Base-by-base conservation (phyloP, 495 filamentous ascomycete genomes). In the Aspergillus affinis region DNA sequence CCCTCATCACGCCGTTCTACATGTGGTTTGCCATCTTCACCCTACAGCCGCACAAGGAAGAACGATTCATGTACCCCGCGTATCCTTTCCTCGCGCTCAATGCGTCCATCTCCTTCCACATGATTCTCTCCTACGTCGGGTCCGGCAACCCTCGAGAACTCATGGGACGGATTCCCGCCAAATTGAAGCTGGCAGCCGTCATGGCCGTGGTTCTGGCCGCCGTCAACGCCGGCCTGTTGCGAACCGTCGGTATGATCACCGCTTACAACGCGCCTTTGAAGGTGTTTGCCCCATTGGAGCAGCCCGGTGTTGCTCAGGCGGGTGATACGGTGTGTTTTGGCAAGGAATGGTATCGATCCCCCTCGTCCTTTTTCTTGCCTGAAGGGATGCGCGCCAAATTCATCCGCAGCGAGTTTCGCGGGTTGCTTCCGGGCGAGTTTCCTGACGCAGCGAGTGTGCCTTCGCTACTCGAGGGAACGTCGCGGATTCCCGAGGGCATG, bases 311-410 rank as follows among this genome's bases (percentile, higher is more conserved):
- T 6, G 77, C 78, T 8, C 70, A 77, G 4, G 68, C 71, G 3
- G 87, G 86, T n/a, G 87, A 87, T 48, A 85, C 78, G 27, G 84
- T 99, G 5, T 99, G 95, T 73, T 82, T 97, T 50, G 93, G 89
- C 47, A 98, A 97, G 71, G 95, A 99, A 71, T 99, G 95, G 95
- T 97, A 99, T 70, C 90, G 95, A 51, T 99, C 96, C 68, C 95
- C 95, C 12, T 92, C 90, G 15, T 93, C 91, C 5, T 98, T 93
- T 75, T 90, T 93, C 70, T 80, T 99, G 0, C 95, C 95, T 0
- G 72, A 86, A 7, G 81, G 81, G 48, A 88, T 92, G 81, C 83
- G 82, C 47, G 90, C 90, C 59, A 95, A 91, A 61, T 98, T 96
- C 64, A 78, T 99, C 54, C 89, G 88, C 64, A 94, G 90, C 65